Conservation (phyloP, 257 asterid genomes). For the Solanum acaule region DNA sequence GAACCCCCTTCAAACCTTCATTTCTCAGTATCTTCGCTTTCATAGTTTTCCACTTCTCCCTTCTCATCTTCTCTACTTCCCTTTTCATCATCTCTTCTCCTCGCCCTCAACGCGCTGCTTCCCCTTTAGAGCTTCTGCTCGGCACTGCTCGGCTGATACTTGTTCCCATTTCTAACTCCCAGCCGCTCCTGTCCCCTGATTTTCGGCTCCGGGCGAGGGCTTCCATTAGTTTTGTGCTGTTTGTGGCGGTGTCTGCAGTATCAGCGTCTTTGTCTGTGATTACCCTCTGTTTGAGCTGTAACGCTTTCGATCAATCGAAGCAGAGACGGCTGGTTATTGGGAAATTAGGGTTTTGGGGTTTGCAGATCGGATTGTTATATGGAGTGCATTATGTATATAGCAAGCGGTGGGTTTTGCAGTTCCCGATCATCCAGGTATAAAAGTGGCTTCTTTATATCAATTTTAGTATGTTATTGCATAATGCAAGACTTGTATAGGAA, state of each 20-base stretch:
- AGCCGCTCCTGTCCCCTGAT: slow-evolving; percentile 18
- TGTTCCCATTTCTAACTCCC: slow-evolving; percentile 28
- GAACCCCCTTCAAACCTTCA: slow-evolving; percentile 23
- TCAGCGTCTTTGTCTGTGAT: slow-evolving; percentile 32
- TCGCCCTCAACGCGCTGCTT: slow-evolving; percentile 44
- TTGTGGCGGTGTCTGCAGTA: slow-evolving; percentile 39
- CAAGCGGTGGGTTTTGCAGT: slow-evolving; percentile 71
- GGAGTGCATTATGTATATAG: slow-evolving; percentile 54
- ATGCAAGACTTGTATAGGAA: background rate
- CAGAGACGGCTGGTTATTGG: slow-evolving; percentile 19
- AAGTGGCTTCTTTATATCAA: background rate
- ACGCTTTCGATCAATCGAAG: slow-evolving; percentile 13
- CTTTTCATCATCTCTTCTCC: slow-evolving; percentile 71
- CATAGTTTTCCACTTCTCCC: slow-evolving; percentile 47
- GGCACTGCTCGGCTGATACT: slow-evolving; percentile 41
- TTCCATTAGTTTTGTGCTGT: slow-evolving; percentile 53
- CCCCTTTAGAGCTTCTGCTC: slow-evolving; percentile 43
- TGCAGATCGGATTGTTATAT: slow-evolving; percentile 49
- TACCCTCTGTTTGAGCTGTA: slow-evolving; percentile 59
- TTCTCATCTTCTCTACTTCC: slow-evolving; percentile 39
- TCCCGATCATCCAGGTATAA: slow-evolving; percentile 84
- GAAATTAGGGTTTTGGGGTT: slow-evolving; percentile 63
- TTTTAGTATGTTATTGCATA: background rate
- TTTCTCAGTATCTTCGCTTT: slow-evolving; percentile 33
- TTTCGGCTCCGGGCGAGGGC: slow-evolving; percentile 38